Percentiles rank a stretch among this genome's conserved stretches.
Evolutionary conservation across 2,329 filamentous ascomycete species (phyloP).

Genomic region (Aspergillus terreus): DNA sequence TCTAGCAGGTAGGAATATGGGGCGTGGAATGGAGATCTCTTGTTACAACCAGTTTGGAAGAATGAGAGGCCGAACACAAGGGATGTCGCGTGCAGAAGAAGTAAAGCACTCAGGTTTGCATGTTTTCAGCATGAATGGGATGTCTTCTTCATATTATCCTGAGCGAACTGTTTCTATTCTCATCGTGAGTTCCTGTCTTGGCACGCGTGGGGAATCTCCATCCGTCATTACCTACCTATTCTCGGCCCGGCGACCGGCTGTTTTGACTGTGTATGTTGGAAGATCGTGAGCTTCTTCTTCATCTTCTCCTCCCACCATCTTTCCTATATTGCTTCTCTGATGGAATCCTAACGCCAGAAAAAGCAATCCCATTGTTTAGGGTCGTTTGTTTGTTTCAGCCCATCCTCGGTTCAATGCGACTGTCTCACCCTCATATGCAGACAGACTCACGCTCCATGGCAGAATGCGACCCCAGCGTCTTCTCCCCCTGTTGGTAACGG

Average conservation of each 20-base stretch:
- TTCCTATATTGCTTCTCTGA: background rate
- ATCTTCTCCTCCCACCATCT: background rate
- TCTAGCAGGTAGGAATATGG: background rate
- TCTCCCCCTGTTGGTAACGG: constrained; percentile 28
- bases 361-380: background rate
- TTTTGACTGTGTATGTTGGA: background rate
- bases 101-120: background rate
- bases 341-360: background rate
- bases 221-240: background rate
- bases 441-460: constrained; percentile 24
- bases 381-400: background rate
- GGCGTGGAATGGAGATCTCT: background rate
- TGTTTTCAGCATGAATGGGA: background rate
- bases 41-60: background rate
- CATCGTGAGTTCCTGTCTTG: background rate
- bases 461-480: constrained; percentile 38
- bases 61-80: background rate
- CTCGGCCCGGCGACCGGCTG: background rate
- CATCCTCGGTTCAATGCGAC: background rate
- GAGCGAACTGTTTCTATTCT: background rate
- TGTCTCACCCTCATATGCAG: background rate
- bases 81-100: background rate
- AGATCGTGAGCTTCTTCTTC: constrained; percentile 5
- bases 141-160: too few species aligned
- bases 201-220: background rate